Conservation (phyloP, 805 yeast species). For the Starmerella asiatica region DNA sequence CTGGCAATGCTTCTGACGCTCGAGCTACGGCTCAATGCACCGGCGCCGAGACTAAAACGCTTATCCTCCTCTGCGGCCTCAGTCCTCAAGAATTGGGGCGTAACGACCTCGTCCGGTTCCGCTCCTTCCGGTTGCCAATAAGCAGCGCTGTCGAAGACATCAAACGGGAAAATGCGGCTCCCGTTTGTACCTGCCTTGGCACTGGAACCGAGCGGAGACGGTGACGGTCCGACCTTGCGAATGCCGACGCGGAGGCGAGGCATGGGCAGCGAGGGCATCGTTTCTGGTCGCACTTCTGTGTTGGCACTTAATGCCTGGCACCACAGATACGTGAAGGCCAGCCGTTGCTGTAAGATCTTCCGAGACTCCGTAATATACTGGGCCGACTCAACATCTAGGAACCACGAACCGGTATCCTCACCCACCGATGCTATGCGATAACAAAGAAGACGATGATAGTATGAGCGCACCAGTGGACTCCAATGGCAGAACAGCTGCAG, state of each 20-base stretch:
- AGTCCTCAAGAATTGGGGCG: too few species aligned
- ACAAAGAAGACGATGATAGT: constrained; percentile 49
- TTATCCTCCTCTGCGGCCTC: not conserved
- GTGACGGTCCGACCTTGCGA: constrained; percentile 5
- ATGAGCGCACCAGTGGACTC: constrained; percentile 62
- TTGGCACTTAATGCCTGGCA: constrained; percentile 10
- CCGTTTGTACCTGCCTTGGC: constrained; percentile 9
- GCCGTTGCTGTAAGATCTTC: constrained; percentile 17
- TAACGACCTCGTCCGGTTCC: not conserved
- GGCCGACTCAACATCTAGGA: constrained; percentile 20
- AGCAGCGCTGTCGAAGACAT: constrained; percentile 29
- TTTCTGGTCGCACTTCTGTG: constrained; percentile 12
- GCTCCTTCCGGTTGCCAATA: constrained; percentile 18
- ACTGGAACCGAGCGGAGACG: not conserved
- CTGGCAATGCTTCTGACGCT: not conserved
- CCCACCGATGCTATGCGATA: constrained; percentile 42
- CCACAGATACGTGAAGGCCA: constrained; percentile 15
- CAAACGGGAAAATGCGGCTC: constrained; percentile 26
- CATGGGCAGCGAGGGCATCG: constrained; percentile 24
- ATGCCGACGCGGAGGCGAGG: constrained; percentile 23
- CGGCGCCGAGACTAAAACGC: not conserved
- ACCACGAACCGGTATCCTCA: constrained; percentile 18
- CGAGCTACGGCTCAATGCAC: not conserved
- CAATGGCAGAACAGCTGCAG: constrained; percentile 55
- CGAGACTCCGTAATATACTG: constrained; percentile 23